Base-by-base conservation (phyloP, 2,329 filamentous ascomycete genomes). In the Venturia nashicola region DNA sequence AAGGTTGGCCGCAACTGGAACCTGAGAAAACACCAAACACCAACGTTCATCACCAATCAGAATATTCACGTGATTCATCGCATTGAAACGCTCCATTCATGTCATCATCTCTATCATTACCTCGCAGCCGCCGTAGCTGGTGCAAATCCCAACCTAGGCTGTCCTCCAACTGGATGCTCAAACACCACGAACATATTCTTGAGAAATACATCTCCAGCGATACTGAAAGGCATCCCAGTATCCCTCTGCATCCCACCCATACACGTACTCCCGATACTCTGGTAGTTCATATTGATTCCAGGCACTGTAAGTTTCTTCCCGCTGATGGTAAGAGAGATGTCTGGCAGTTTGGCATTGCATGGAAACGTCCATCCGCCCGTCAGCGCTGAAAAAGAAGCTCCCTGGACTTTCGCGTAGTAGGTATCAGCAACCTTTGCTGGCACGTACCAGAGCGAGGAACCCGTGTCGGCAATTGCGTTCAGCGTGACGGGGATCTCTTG, bases 171-270 rank as follows among this genome's bases (percentile, higher is more conserved):
- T 73, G 69, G 74, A 74, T 71, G 43, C 18, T 91, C 87, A 72
- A 90, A 91, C 57, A 90, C 84, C 36, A 88, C 85, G 71, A 88
- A 91, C 67, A 89, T 79, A 64, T 83, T 83, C 83, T 94, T 94
- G 68, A 94, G 80, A 77, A 91, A 90, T 64, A 89, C 80, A 66
- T 92, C 89, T 12, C 90, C 90, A 63, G 91, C 83, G 70, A 95
- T 90, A 64, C 81, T 84, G 67, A 86, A 79, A 5, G 79, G 80
- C 57, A 87, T 74, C 18, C 80, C 82, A 1, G 74, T 70, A 69
- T 82, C 79, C 67, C 75, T 79, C 78, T 94, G 90, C 67, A 95
- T 82, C 60, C 89, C 90, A 63, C 90, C 90, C 73, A 84, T 92
- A 79, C 90, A 94, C 5, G 59, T 16, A 18, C 7, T 6, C 5